Evolutionary conservation across 805 yeast genomes (phyloP).

Genomic region (Cyberlindnera galapagoensis): DNA sequence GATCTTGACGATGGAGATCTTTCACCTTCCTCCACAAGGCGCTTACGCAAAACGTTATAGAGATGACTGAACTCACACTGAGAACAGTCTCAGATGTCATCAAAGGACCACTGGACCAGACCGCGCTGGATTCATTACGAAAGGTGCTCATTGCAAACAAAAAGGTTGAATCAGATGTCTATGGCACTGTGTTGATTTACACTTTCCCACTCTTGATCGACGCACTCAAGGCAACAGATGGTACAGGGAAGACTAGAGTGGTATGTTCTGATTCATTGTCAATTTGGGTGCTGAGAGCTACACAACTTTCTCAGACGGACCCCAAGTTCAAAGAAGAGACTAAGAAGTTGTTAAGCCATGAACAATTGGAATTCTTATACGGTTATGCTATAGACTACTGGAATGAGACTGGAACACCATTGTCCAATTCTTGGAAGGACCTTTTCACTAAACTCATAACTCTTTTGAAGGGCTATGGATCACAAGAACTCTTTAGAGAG

Average conservation of each 20-base stretch:
- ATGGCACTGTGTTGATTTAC: conserved; percentile 9
- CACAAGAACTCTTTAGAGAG: conserved; percentile 23
- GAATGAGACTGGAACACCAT: conserved; percentile 64
- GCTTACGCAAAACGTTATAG: neutral
- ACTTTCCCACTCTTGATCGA: conserved; percentile 26
- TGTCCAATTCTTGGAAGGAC: conserved; percentile 62
- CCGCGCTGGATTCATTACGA: conserved; percentile 6
- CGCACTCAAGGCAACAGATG: conserved; percentile 27
- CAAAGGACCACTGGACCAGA: conserved; percentile 5
- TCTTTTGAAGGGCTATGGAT: conserved; percentile 28
- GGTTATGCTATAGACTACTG: conserved; percentile 59
- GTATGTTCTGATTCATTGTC: conserved; percentile 53
- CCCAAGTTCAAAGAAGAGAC: conserved; percentile 7
- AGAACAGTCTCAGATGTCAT: neutral
- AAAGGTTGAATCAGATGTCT: conserved; percentile 9
- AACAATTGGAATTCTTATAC: conserved; percentile 30
- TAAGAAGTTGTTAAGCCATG: conserved; percentile 12
- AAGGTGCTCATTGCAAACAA: conserved; percentile 16
- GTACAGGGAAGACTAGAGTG: conserved; percentile 33
- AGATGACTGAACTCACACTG: conserved; percentile 3
- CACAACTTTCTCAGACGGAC: conserved; percentile 30
- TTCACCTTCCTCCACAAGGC: no score
- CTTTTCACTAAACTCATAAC: conserved; percentile 48
- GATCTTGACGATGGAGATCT: no score
- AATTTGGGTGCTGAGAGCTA: conserved; percentile 55